Evolutionary conservation across 2,329 filamentous ascomycete species (phyloP).

Genomic region (Colletotrichum higginsianum): DNA sequence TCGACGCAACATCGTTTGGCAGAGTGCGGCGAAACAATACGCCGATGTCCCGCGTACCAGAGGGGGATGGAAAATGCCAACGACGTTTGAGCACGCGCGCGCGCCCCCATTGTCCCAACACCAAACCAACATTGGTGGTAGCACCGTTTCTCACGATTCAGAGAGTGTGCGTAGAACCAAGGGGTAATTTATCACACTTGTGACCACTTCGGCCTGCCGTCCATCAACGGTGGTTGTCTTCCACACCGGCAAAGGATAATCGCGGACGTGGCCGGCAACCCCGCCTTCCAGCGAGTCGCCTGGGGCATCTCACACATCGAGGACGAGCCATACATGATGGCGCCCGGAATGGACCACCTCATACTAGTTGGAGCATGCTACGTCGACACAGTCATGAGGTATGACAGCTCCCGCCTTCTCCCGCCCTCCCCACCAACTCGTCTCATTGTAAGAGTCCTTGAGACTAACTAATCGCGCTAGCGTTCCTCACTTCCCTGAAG

Average conservation of each 20-base stretch:
- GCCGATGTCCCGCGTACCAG: slow-evolving; percentile 1
- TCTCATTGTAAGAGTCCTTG: background rate
- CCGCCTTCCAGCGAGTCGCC: background rate
- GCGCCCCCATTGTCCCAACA: too few relatives aligned
- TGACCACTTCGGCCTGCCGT: background rate
- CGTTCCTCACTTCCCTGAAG: slow-evolving; percentile 75
- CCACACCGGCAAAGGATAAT: background rate
- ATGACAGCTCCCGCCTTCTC: slow-evolving; percentile 48
- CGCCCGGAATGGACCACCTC: slow-evolving; percentile 65
- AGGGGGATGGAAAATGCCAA: background rate
- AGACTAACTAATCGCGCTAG: slow-evolving; percentile 55
- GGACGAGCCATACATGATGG: background rate
- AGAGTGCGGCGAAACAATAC: slow-evolving; percentile 4
- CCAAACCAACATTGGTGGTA: background rate
- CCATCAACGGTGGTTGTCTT: background rate
- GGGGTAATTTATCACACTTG: background rate
- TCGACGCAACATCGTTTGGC: slow-evolving; percentile 1
- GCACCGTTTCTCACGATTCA: too few relatives aligned
- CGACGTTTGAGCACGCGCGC: background rate
- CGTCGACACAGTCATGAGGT: slow-evolving; percentile 79
- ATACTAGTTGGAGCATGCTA: slow-evolving; percentile 79
- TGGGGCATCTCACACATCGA: background rate
- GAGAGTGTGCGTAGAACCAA: background rate
- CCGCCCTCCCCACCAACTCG: slow-evolving; percentile 32
- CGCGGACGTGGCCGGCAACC: background rate